phyloP scores from a whole-genome alignment of 257 asterid genomes.

The Solanum arcanum region DNA sequence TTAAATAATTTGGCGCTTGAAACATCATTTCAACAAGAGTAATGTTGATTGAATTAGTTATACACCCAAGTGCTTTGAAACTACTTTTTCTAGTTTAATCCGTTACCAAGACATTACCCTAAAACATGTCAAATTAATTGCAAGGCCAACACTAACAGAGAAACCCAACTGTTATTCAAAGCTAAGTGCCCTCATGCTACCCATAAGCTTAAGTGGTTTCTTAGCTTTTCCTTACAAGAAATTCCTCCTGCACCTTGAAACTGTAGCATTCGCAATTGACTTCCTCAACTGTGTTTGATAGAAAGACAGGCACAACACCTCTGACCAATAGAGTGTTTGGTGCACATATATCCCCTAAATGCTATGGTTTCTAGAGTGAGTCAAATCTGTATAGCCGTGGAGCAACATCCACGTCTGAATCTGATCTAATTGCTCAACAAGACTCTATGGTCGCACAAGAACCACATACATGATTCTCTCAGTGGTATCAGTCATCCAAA shows the following conservation, averaged over 20 bases:
- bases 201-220: not conserved
- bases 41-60: not conserved
- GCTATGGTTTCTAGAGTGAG: not conserved
- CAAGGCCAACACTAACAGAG: not conserved
- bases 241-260: not conserved
- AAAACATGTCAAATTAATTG: not conserved
- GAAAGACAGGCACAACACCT: not conserved
- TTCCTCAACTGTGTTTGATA: not conserved
- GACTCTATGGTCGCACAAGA: not conserved
- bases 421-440: not conserved
- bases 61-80: not conserved
- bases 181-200: not conserved
- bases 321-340: not conserved
- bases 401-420: not conserved
- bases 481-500: too few relatives aligned
- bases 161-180: not conserved
- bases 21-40: not conserved
- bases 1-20: not conserved
- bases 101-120: not conserved
- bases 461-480: not conserved
- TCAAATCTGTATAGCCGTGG: not conserved
- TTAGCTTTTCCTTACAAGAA: not conserved
- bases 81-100: not conserved
- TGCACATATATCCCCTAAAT: not conserved
- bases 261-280: not conserved